Base-by-base conservation (phyloP, 164 flowering plant genomes). In the Nymphaea colorata region DNA sequence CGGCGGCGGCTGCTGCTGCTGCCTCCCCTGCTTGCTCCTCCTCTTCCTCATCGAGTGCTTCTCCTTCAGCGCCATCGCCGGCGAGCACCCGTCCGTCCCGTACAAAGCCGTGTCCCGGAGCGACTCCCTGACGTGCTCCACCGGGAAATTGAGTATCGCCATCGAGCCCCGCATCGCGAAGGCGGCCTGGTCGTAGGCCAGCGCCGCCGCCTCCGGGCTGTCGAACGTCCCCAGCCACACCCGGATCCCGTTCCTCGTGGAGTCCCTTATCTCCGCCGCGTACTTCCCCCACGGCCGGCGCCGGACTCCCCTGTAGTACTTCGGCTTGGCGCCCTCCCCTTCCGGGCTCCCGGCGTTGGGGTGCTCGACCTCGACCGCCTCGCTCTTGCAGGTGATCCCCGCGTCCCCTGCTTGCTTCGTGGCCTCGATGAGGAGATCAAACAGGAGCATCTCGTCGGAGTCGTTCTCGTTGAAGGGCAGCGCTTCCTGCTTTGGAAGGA, bases 181-280 rank as follows among this genome's bases (percentile, higher is more conserved):
- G 4, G 92, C 92, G 0, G 89, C 89, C 70, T 85, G 87, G 62
- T 88, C 94, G 64, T 88, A 88, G 7, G 89, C 94, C 62, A 88
- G 53, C 7, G 88, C 94, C 0, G 94, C 94, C 1, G 76, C 86
- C 72, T 88, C 94, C 0, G 90, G 87, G 11, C 83, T 86, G 71
- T 88, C 91, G 62, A 88, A 88, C 0, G 94, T 88, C 15, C 94
- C 94, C 16, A 88, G 66, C 91, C 94, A 88, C 6, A 87, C 92
- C 59, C 93, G 69, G 0, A 80, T 72, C 0, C 93, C 86, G n/a
- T 86, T 80, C 59, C 92, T 77, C 3, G 88, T 87, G 2, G 91
- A 85, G 62, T 87, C 91, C 51, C 91, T 73, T 17, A 87, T 87
- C 79, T 87, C 91, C 0, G 91, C 91, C 4, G 91, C 89, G 25